phyloP scores from a whole-genome alignment of 495 filamentous ascomycete genomes.

The Penicillium bovifimosum region DNA sequence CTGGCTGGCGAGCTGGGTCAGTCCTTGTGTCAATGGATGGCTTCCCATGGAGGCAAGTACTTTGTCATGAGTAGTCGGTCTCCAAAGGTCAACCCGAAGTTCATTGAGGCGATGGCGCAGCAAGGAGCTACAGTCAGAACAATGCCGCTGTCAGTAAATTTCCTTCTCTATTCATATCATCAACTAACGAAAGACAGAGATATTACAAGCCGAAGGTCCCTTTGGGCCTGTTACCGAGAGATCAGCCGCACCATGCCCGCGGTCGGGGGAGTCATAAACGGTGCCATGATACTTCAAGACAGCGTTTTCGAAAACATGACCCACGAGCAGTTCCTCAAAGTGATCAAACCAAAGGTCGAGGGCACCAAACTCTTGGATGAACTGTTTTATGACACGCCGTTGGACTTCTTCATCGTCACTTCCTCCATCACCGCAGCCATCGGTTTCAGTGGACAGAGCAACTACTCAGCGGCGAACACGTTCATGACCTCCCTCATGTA shows the following conservation, averaged over 20 bases:
- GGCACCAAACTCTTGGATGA: slow-evolving; percentile 16
- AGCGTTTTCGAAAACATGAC: slow-evolving; percentile 51
- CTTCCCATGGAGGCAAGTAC: slow-evolving; percentile 45
- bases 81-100: slow-evolving; percentile 42
- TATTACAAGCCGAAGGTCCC: slow-evolving; percentile 2
- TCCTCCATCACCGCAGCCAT: slow-evolving; percentile 21
- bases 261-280: slow-evolving; percentile 49
- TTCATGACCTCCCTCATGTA: slow-evolving; percentile 38
- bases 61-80: slow-evolving; percentile 52
- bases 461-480: slow-evolving; percentile 49
- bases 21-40: slow-evolving; percentile 53
- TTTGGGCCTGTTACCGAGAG: neutral
- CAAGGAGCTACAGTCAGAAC: neutral
- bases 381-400: slow-evolving; percentile 22
- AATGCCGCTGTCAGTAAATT: neutral
- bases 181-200: too few species aligned
- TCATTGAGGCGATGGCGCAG: slow-evolving; percentile 27
- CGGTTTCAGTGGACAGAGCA: slow-evolving; percentile 38
- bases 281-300: slow-evolving; percentile 42
- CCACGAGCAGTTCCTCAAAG: slow-evolving; percentile 41
- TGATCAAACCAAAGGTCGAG: slow-evolving; percentile 48
- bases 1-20: slow-evolving; percentile 52
- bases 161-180: too few species aligned
- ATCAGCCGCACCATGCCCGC: slow-evolving; percentile 27
- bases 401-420: slow-evolving; percentile 38